Percentiles rank a stretch among this genome's conserved stretches.
phyloP scores from a whole-genome alignment of 345 rosid species.

The Hibiscus trionum region DNA sequence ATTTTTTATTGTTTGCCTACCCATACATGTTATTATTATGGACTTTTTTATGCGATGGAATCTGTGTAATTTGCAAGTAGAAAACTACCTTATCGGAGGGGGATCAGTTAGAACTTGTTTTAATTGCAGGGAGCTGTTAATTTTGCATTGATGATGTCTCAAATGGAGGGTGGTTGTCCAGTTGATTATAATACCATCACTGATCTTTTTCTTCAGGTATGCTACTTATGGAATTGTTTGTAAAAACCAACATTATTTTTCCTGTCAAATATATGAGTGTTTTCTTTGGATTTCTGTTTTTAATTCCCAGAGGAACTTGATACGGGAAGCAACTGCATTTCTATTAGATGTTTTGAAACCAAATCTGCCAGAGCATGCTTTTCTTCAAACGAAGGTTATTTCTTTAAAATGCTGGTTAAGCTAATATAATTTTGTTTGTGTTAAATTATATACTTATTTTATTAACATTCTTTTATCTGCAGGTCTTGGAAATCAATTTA shows the following conservation, averaged over 20 bases:
- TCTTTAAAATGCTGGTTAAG: neutral
- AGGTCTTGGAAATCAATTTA: constrained; percentile 98
- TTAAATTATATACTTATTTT: neutral
- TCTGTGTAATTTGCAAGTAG: neutral
- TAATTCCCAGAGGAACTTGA: constrained; percentile 69
- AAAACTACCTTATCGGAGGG: neutral
- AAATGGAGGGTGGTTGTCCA: constrained; percentile 99
- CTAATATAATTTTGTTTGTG: neutral
- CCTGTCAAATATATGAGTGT: neutral
- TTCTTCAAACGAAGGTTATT: constrained; percentile 85
- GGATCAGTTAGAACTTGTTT: constrained; percentile 6
- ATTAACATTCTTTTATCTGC: constrained; percentile 17
- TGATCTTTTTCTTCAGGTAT: constrained; percentile 98
- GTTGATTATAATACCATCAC: constrained; percentile 93
- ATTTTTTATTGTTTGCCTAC: neutral
- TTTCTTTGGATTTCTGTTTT: neutral
- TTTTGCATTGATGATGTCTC: constrained; percentile 99
- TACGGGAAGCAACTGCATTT: constrained; percentile 98
- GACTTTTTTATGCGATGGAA: neutral
- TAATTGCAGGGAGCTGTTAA: constrained; percentile 84
- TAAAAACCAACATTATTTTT: neutral
- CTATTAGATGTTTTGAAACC: constrained; percentile 94
- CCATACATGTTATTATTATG: neutral
- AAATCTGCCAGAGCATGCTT: constrained; percentile 87
- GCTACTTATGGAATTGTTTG: neutral